Evolutionary conservation across 345 rosid species (phyloP).

Genomic region (Turnera subulata): DNA sequence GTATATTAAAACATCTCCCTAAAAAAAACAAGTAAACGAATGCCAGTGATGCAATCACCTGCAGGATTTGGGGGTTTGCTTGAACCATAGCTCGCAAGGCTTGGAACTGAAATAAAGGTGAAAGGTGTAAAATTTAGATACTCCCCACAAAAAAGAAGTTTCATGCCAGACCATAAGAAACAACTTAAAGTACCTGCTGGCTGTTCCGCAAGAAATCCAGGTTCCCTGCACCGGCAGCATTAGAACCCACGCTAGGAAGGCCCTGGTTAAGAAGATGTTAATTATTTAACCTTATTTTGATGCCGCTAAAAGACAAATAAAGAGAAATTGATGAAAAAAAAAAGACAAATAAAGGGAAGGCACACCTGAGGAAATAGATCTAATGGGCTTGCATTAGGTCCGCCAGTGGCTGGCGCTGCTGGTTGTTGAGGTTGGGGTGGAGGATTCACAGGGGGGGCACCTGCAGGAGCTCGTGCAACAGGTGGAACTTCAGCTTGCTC

Average conservation of each 20-base stretch:
- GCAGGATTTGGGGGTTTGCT: slow-evolving; percentile 42
- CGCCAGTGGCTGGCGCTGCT: slow-evolving; percentile 1
- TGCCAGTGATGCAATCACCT: slow-evolving; percentile 16
- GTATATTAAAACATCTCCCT: background rate
- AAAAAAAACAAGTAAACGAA: background rate
- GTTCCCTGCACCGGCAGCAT: slow-evolving; percentile 18
- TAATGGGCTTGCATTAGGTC: slow-evolving; percentile 30
- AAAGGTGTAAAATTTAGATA: background rate
- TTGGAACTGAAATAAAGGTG: slow-evolving; percentile 28
- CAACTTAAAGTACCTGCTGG: slow-evolving; percentile 21
- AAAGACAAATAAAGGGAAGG: background rate
- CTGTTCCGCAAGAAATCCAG: slow-evolving; percentile 28
- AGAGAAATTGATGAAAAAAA: background rate
- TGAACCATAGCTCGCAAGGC: slow-evolving; percentile 44
- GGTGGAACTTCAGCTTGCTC: slow-evolving; percentile 25
- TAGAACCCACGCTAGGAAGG: slow-evolving; percentile 16
- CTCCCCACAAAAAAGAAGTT: background rate
- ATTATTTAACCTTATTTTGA: background rate
- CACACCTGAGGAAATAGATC: slow-evolving; percentile 30
- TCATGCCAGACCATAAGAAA: background rate
- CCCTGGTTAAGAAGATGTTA: slow-evolving; percentile 11
- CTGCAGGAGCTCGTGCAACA: slow-evolving; percentile 14
- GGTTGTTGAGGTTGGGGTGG: slow-evolving; percentile 14
- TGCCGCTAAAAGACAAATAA: background rate
- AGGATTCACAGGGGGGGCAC: slow-evolving; percentile 15